Conservation (phyloP, 495 filamentous ascomycete species). For the Letharia lupina region DNA sequence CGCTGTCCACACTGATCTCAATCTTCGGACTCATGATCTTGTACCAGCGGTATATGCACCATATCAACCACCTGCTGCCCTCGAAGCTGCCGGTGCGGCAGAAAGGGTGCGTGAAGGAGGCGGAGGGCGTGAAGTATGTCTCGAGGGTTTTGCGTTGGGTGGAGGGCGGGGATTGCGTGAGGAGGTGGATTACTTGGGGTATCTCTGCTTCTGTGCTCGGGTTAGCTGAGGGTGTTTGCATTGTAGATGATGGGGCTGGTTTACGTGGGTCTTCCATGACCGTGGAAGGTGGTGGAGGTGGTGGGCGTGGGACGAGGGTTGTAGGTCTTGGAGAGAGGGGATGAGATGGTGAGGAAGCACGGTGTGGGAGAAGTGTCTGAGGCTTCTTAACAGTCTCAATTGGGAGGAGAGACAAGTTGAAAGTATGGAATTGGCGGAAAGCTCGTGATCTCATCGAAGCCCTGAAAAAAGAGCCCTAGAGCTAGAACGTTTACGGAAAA, state of each 20-base stretch:
- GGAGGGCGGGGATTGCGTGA: slow-evolving; percentile 56
- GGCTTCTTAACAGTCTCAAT: not conserved
- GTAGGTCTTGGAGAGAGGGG: slow-evolving; percentile 13
- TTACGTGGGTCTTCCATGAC: slow-evolving; percentile 45
- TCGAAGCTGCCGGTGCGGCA: slow-evolving; percentile 57
- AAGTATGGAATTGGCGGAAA: not conserved
- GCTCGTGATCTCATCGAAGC: not conserved
- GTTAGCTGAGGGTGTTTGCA: slow-evolving; percentile 32
- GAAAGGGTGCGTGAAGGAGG: slow-evolving; percentile 73
- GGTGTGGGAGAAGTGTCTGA: slow-evolving; percentile 27
- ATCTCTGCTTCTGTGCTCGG: slow-evolving; percentile 38
- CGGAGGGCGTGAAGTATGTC: slow-evolving; percentile 58
- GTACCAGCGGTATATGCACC: slow-evolving; percentile 76
- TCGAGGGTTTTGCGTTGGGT: slow-evolving; percentile 56
- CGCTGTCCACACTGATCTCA: slow-evolving; percentile 55
- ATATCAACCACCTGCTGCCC: slow-evolving; percentile 51
- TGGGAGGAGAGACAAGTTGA: not conserved
- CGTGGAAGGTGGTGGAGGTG: slow-evolving; percentile 41
- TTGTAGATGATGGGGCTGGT: slow-evolving; percentile 56
- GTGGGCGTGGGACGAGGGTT: slow-evolving; percentile 21
- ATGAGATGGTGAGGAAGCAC: slow-evolving; percentile 15
- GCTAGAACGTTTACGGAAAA: not conserved
- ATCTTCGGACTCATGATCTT: slow-evolving; percentile 74
- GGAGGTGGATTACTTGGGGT: slow-evolving; percentile 50
- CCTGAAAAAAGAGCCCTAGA: not conserved